Base-by-base conservation (phyloP, 2,329 filamentous ascomycete genomes). In the Nigrospora sphaerica region DNA sequence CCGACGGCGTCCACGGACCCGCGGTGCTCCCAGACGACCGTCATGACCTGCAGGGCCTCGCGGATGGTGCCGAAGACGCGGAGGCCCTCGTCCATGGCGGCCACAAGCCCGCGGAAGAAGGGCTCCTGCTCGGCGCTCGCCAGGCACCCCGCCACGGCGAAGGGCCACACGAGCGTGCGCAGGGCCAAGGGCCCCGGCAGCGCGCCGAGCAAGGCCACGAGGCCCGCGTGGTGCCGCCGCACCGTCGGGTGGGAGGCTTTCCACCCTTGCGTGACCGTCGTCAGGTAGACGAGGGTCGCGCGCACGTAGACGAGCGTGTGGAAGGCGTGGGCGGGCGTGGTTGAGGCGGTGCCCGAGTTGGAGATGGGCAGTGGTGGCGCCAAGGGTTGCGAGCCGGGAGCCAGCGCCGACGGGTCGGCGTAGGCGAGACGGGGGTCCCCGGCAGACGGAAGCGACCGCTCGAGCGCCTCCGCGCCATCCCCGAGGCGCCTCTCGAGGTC, bases 251-350 rank as follows among this genome's bases (percentile, higher is more conserved):
- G 40, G 7, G 47, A 42, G 2, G 58, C 52, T 41, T 54, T 50
- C 32, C 55, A 51, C 3, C 59, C 59, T 1, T 56, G 58, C 4
- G 55, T 52, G 10, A 59, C 47, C 10, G 59, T 53, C 7, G 49
- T 31, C n/a, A 60, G 45, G 45, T 57, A 61, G 3, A 57, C 52
- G 13, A 58, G 39, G 7, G 59, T 46, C 2, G 59, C 56, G 23
- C 56, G 59, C 7, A 58, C 59, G 57, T 56, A 61, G 39, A 61
- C 57, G 4, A 48, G 49, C 13, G 57, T 57, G 43, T 59, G 56
- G 17, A 57, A 43, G 5, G 50, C 45, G 18, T 50, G 35, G 13
- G 52, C 51, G 11, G 45, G 39, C n/a, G 46, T 48, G n/a, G 44
- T 42, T 28, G 23, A 10, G 7, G 23, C 7, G 52, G 16, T 19